These are phyloP conservation scores for Suhomyces bolitotheri DNA, from an alignment of 1,139 yeast species.

Conservation along the genomic window DNA sequence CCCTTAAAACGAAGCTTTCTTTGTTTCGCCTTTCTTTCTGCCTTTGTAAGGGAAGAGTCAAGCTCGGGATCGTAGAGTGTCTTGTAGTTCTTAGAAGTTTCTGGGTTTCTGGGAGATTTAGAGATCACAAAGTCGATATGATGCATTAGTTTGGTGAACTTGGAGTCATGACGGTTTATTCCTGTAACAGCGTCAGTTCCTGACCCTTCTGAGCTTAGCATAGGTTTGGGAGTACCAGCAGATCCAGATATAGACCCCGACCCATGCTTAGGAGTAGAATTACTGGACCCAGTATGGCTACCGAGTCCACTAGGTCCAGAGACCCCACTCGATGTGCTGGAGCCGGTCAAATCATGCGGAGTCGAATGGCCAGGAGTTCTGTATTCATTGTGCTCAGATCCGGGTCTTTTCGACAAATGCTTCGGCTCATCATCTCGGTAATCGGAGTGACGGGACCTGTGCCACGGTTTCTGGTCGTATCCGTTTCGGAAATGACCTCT, in stretches of 20 bases:
- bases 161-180: slow-evolving; percentile 32
- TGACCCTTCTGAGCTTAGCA: too few species aligned
- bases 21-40: slow-evolving; percentile 37
- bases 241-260: background rate
- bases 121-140: slow-evolving; percentile 27
- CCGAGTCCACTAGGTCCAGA: background rate
- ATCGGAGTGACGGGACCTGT: slow-evolving; percentile 5
- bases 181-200: slow-evolving; percentile 41
- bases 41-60: slow-evolving; percentile 25
- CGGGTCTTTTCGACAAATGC: background rate
- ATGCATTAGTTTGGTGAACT: slow-evolving; percentile 33
- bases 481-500: slow-evolving; percentile 3
- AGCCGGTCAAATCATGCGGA: background rate
- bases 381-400: too few species aligned
- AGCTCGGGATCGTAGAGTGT: slow-evolving; percentile 63
- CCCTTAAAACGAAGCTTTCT: slow-evolving; percentile 41
- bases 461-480: slow-evolving; percentile 3
- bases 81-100: slow-evolving; percentile 35
- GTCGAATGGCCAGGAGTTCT: background rate
- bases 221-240: background rate
- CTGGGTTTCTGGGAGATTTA: slow-evolving; percentile 18
- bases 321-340: background rate
- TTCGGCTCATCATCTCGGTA: slow-evolving; percentile 4
- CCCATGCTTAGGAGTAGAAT: background rate
- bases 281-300: background rate